A percentile compares a stretch with the other conserved stretches of the same genome.
Conservation (phyloP, 371 early-diverging fungal species). For the Lichtheimia ornata region DNA sequence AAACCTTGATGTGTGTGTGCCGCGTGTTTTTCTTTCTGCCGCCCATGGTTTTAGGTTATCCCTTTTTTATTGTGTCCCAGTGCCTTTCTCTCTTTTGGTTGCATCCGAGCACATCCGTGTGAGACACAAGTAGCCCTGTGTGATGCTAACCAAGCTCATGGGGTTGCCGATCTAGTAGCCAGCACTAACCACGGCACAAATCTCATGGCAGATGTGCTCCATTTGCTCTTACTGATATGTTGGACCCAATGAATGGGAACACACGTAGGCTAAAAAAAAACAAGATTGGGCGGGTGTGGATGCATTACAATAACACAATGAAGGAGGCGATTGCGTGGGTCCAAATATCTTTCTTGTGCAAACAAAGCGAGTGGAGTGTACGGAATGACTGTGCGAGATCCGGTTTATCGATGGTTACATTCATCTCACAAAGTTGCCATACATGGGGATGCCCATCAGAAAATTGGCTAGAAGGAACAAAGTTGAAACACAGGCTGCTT, state of each 20-base stretch:
- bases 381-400: too few relatives aligned
- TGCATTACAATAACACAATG: too few relatives aligned
- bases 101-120: constrained; percentile 1
- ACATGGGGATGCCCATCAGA: too few relatives aligned
- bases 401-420: too few relatives aligned
- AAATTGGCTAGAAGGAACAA: too few relatives aligned
- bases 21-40: constrained; percentile 8
- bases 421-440: too few relatives aligned
- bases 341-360: too few relatives aligned
- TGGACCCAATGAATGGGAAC: neutral
- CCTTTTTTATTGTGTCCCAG: constrained; percentile 1
- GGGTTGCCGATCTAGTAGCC: neutral
- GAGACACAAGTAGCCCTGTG: too few relatives aligned
- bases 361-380: too few relatives aligned
- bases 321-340: too few relatives aligned
- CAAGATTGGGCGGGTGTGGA: constrained; percentile 3
- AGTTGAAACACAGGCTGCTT: too few relatives aligned
- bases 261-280: neutral
- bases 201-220: neutral
- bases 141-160: too few relatives aligned
- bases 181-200: neutral
- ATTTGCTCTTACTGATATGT: neutral
- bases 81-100: neutral
- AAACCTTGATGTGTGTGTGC: constrained; percentile 6
- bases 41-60: constrained; percentile 3